Base-by-base conservation (phyloP, 2,329 filamentous ascomycete species). In the Corinectria fuckeliana region DNA sequence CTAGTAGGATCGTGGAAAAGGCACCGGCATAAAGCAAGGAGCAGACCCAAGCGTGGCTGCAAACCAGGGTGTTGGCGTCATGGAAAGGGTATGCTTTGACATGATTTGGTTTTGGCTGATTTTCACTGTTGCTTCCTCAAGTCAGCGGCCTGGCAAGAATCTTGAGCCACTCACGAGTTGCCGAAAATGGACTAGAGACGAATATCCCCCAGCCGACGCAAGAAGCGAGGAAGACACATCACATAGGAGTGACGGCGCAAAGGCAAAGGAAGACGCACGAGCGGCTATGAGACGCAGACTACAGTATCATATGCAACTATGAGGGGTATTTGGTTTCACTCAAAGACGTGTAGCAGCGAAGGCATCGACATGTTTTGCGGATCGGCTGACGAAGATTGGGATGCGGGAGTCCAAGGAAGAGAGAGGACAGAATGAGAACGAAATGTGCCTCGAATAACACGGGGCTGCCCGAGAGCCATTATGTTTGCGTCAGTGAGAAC, bases 161-260 rank as follows among this genome's bases (percentile, higher is more conserved):
- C 32, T 36, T 41, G 25, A 30, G 47, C 38, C 50, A 54, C 23
- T 54, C 18, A 54, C 53, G 50, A 50, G 23, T 28, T 39, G 39
- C 32, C 56, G 25, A 30, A 38, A 50, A 49, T 18, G 16, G 36
- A 18, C 23, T 25, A 23, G 25, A 34, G 23, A 50, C 42, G 59
- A 62, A 44, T 54, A 60, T 50, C 60, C 26, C 53, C 34, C 16
- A 38, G 47, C 44, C 49, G 45, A 55, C 55, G 16, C 34, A 28
- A 51, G 39, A 44, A 38, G 50, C 36, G 34, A 52, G 48, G 41
- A 58, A 47, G 26, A 61, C 62, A 63, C 71, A 72, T 71, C 68
- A 64, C 69, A 72, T 32, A 50, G 65, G 68, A 69, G 65, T 64
- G 68, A 65, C 45, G 70, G 70, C 70, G 67, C 59, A 64, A 54